These are phyloP conservation scores for Sclerospora graminicola DNA, from an alignment of 352 stramenopile genomes.

Conservation along the genomic window DNA sequence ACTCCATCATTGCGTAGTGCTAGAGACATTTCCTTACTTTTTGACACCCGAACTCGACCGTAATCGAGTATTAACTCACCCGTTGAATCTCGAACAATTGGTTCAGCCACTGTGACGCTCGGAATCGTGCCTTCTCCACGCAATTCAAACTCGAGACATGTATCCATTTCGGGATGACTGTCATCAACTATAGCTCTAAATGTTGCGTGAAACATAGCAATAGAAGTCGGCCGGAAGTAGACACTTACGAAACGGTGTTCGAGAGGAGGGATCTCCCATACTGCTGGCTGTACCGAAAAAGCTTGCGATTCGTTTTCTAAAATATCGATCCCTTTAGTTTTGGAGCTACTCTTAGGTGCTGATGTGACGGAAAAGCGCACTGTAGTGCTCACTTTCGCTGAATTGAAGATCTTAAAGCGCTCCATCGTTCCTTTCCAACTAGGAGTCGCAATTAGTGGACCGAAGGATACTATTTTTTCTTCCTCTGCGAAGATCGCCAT, in stretches of 20 bases:
- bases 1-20: conserved; percentile 88
- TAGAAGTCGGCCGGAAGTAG: conserved; percentile 89
- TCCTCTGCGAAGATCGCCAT: conserved; percentile 72
- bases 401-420: conserved; percentile 92
- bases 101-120: conserved; percentile 84
- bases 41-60: conserved; percentile 62
- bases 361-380: conserved; percentile 75
- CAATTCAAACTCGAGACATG: conserved; percentile 83
- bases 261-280: conserved; percentile 90
- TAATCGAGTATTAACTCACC: conserved; percentile 76
- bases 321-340: conserved; percentile 1
- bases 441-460: conserved; percentile 54
- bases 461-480: conserved; percentile 86
- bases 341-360: conserved; percentile 8
- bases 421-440: conserved; percentile 78
- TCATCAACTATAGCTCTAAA: conserved; percentile 74
- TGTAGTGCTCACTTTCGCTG: conserved; percentile 88
- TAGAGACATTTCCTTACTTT: conserved; percentile 71
- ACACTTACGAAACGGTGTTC: conserved; percentile 91
- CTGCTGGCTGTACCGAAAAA: conserved; percentile 86
- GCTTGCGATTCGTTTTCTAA: conserved; percentile 14
- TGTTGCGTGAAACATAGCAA: conserved; percentile 65
- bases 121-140: conserved; percentile 89
- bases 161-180: too few species aligned
- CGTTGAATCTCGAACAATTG: conserved; percentile 43